Conservation (phyloP, 1,284 basidiomycete species). For the Pholiota adiposa region DNA sequence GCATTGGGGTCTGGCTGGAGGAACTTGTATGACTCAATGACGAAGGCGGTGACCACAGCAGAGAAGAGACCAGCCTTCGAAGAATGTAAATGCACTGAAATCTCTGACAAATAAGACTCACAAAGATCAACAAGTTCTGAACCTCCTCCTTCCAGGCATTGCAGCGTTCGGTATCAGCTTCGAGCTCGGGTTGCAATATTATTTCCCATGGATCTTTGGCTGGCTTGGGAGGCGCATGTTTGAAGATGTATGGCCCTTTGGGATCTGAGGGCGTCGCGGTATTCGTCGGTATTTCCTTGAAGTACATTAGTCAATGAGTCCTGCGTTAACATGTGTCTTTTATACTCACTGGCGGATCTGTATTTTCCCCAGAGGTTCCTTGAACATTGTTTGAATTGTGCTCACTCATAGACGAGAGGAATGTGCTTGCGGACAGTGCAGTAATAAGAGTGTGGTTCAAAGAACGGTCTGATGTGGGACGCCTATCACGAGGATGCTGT, state of each 20-base stretch:
- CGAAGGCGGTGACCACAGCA: slow-evolving; percentile 11
- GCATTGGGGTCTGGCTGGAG: slow-evolving; percentile 8
- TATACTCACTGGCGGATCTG: too few species aligned
- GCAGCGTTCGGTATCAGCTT: slow-evolving; percentile 7
- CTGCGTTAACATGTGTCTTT: too few species aligned
- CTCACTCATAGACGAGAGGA: too few species aligned
- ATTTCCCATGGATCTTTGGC: slow-evolving; percentile 9
- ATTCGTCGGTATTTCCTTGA: too few species aligned
- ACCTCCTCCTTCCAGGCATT: slow-evolving; percentile 17
- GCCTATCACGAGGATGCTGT: too few species aligned
- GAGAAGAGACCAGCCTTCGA: slow-evolving; percentile 18
- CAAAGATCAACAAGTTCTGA: slow-evolving; percentile 10
- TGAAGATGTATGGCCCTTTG: not conserved
- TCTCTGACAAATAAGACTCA: not conserved
- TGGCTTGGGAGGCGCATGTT: not conserved
- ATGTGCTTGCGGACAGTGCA: too few species aligned
- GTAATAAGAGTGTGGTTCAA: too few species aligned
- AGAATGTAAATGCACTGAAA: not conserved
- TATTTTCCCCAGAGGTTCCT: too few species aligned
- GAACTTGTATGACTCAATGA: slow-evolving; percentile 13
- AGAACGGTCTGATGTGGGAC: too few species aligned
- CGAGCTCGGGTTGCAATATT: slow-evolving; percentile 1
- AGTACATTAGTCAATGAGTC: too few species aligned
- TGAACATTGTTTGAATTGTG: too few species aligned
- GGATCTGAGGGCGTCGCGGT: too few species aligned